Conservation (phyloP, 2,329 filamentous ascomycete genomes). For the Reticulascus tulasneorum region DNA sequence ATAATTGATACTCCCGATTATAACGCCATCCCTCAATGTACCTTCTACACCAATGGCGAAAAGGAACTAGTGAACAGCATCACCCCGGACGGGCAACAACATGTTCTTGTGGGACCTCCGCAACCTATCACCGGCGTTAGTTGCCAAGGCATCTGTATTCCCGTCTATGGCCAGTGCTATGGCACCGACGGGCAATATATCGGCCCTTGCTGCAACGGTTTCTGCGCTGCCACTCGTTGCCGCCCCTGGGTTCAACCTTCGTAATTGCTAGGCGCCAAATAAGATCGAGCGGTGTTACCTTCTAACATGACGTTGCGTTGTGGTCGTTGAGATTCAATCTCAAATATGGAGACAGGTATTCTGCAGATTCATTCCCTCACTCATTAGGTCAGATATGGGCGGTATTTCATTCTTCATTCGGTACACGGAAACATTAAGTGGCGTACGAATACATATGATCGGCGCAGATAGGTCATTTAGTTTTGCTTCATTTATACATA, state of each 20-base stretch:
- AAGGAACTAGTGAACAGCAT: conserved; percentile 28
- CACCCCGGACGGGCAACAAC: conserved; percentile 26
- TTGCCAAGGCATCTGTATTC: conserved; percentile 39
- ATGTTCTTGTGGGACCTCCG: conserved; percentile 40
- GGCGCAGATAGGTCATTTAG: too few relatives aligned
- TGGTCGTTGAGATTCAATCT: too few relatives aligned
- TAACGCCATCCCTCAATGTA: conserved; percentile 36
- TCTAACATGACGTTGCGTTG: too few relatives aligned
- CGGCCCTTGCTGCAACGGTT: conserved; percentile 39
- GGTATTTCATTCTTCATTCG: too few relatives aligned
- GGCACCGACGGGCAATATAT: conserved; percentile 27
- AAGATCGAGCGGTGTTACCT: too few relatives aligned
- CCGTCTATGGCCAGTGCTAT: conserved; percentile 35
- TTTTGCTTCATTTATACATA: too few relatives aligned
- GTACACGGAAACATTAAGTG: too few relatives aligned
- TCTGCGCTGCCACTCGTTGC: conserved; percentile 37
- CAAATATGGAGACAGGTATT: too few relatives aligned
- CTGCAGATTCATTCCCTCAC: too few relatives aligned
- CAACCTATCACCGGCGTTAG: conserved; percentile 37
- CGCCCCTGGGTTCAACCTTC: conserved; percentile 29
- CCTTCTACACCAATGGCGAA: conserved; percentile 33
- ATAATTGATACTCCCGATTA: conserved; percentile 40
- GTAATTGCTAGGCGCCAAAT: too few relatives aligned
- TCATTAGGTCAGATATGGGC: too few relatives aligned
- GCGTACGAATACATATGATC: too few relatives aligned